Percentiles rank a stretch among this genome's conserved stretches.
Evolutionary conservation across 1,284 basidiomycete species (phyloP).

Genomic region (Leccinum variabile): DNA sequence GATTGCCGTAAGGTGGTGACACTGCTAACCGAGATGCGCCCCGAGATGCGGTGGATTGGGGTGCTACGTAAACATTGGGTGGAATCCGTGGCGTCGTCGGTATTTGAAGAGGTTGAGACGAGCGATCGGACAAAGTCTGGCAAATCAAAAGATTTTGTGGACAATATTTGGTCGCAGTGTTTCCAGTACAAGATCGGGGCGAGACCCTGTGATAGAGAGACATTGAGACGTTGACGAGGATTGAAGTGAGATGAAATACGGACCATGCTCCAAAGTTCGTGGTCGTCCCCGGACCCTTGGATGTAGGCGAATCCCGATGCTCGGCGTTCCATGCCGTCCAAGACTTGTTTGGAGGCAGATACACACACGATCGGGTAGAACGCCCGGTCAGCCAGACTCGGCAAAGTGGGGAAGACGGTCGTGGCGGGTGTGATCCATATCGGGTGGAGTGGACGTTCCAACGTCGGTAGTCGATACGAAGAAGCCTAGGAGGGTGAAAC

Average conservation of each 20-base stretch:
- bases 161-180: conserved; percentile 50
- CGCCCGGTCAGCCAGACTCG: conserved; percentile 12
- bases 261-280: conserved; percentile 83
- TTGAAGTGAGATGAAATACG: conserved; percentile 19
- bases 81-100: neutral
- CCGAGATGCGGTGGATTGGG: conserved; percentile 39
- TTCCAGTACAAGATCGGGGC: conserved; percentile 76
- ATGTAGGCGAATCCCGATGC: conserved; percentile 74
- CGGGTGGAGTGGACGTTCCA: conserved; percentile 58
- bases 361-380: conserved; percentile 75
- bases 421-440: conserved; percentile 68
- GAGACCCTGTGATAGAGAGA: conserved; percentile 51
- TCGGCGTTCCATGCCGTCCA: conserved; percentile 58
- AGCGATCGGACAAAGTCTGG: conserved; percentile 48
- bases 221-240: neutral
- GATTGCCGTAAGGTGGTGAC: conserved; percentile 31
- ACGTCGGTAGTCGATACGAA: conserved; percentile 48
- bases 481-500: conserved; percentile 42
- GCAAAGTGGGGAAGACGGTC: conserved; percentile 43
- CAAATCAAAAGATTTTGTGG: conserved; percentile 46
- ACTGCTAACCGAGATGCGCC: conserved; percentile 41
- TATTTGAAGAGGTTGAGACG: conserved; percentile 29
- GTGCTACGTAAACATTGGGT: conserved; percentile 9
- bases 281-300: conserved; percentile 88
- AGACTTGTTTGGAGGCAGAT: conserved; percentile 70